A percentile compares a stretch with the other conserved stretches of the same genome.
phyloP scores from a whole-genome alignment of 2,329 filamentous ascomycete genomes.

The Seiridium cupressi region DNA sequence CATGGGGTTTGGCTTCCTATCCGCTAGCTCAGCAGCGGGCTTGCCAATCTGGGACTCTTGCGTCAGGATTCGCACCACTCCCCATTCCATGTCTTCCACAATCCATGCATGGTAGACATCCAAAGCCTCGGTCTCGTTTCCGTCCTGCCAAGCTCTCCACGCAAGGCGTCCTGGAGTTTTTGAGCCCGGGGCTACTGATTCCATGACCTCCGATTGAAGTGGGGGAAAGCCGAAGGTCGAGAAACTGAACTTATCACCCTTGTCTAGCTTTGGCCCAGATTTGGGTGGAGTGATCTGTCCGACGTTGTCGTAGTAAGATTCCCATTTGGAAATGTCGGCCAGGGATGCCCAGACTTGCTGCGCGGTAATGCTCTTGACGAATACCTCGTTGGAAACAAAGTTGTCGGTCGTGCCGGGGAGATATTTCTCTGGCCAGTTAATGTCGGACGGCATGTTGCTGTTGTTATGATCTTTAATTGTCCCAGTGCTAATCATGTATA shows the following conservation, averaged over 20 bases:
- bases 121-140: constrained; percentile 12
- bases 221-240: constrained; percentile 27
- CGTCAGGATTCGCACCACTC: constrained; percentile 24
- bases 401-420: constrained; percentile 27
- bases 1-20: constrained; percentile 22
- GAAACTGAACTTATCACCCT: constrained; percentile 24
- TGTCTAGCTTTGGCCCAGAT: constrained; percentile 20
- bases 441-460: constrained; percentile 12
- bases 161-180: constrained; percentile 19
- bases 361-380: constrained; percentile 23
- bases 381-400: constrained; percentile 27
- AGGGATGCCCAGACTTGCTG: constrained; percentile 23
- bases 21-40: constrained; percentile 16
- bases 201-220: constrained; percentile 19
- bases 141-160: constrained; percentile 18
- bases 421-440: constrained; percentile 24
- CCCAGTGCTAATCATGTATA: too few relatives aligned
- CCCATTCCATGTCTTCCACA: constrained; percentile 25
- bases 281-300: constrained; percentile 21
- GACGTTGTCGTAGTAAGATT: constrained; percentile 24
- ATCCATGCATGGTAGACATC: constrained; percentile 28
- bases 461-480: too few relatives aligned
- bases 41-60: constrained; percentile 28
- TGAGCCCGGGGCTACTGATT: constrained; percentile 17
- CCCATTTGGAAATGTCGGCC: constrained; percentile 23